Conservation (phyloP, 2,329 filamentous ascomycete genomes). For the Tolypocladium album region DNA sequence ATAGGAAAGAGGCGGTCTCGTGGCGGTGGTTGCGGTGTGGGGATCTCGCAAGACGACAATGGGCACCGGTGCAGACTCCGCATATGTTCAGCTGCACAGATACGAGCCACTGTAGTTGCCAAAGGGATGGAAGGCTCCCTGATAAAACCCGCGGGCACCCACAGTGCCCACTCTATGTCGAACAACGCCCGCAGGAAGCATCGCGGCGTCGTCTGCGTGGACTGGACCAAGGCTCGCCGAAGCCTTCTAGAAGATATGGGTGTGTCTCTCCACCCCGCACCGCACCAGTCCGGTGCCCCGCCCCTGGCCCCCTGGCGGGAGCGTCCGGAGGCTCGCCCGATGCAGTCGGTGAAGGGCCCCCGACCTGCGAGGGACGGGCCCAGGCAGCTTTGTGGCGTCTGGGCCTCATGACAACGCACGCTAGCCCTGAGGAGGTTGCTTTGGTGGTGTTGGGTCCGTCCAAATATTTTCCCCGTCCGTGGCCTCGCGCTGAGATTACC, state of each 20-base stretch:
- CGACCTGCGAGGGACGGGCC: not conserved
- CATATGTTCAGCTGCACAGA: not conserved
- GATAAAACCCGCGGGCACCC: not conserved
- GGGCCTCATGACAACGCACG: not conserved
- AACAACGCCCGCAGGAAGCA: not conserved
- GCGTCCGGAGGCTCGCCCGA: not conserved
- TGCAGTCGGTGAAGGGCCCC: not conserved
- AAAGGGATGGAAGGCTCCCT: not conserved
- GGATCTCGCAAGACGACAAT: not conserved
- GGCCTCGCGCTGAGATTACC: not conserved
- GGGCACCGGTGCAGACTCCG: not conserved
- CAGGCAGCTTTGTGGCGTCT: not conserved
- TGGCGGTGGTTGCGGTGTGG: not conserved
- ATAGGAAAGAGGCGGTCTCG: not conserved
- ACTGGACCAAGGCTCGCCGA: not conserved
- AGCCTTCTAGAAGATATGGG: conserved; percentile 1
- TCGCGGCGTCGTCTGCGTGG: not conserved
- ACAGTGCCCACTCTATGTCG: not conserved
- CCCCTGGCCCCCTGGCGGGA: not conserved
- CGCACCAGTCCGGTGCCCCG: not conserved
- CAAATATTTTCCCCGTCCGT: not conserved
- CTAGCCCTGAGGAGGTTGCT: not conserved
- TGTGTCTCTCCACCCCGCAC: not conserved
- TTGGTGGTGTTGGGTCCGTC: not conserved
- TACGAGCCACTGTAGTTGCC: not conserved